phyloP scores from a whole-genome alignment of 805 yeast species.

The Maudiozyma turicensis region DNA sequence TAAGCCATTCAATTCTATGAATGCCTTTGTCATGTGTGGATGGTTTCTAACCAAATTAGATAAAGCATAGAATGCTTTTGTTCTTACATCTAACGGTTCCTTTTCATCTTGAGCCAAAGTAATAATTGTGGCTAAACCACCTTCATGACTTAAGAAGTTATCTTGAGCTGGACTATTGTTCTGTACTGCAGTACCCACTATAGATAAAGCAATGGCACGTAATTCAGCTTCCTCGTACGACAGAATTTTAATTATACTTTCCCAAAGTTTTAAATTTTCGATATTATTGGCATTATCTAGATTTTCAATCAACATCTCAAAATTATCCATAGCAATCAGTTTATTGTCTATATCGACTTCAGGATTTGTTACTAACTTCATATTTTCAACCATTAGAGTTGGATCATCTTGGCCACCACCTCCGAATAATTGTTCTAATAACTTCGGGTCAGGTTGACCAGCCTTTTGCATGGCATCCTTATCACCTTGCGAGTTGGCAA shows the following conservation, averaged over 20 bases:
- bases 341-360: slow-evolving; percentile 55
- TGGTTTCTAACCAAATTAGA: slow-evolving; percentile 67
- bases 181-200: slow-evolving; percentile 86
- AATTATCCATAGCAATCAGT: slow-evolving; percentile 73
- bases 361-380: slow-evolving; percentile 47
- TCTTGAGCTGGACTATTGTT: slow-evolving; percentile 73
- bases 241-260: slow-evolving; percentile 47
- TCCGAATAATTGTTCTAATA: slow-evolving; percentile 69
- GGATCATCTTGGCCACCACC: slow-evolving; percentile 76
- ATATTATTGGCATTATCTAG: slow-evolving; percentile 91
- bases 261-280: slow-evolving; percentile 78
- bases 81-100: slow-evolving; percentile 31
- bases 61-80: slow-evolving; percentile 71
- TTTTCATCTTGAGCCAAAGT: slow-evolving; percentile 28
- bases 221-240: slow-evolving; percentile 36
- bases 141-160: slow-evolving; percentile 45
- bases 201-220: slow-evolving; percentile 53
- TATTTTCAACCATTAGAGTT: slow-evolving; percentile 71
- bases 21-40: slow-evolving; percentile 42
- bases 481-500: slow-evolving; percentile 66
- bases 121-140: slow-evolving; percentile 40
- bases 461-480: slow-evolving; percentile 52
- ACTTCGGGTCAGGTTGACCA: slow-evolving; percentile 71
- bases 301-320: slow-evolving; percentile 89
- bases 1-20: slow-evolving; percentile 58